Evolutionary conservation across 306 rosid genomes (phyloP).

Genomic region (Lathyrus oleraceus): DNA sequence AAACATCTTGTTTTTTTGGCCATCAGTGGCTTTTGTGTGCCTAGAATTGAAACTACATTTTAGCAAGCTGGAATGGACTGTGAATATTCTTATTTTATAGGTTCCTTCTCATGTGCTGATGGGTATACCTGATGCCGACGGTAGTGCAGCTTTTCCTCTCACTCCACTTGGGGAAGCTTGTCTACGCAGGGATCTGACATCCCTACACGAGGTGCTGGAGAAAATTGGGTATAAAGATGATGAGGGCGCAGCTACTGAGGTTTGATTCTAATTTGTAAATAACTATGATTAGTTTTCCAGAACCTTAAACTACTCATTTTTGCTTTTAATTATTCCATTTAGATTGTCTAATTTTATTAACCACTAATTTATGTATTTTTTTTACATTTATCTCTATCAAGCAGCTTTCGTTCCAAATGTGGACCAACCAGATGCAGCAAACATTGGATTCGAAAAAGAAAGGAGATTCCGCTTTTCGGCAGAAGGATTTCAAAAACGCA

Average conservation of each 20-base stretch:
- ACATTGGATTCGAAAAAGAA: constrained; percentile 87
- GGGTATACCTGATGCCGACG: constrained; percentile 80
- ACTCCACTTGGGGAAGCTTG: constrained; percentile 91
- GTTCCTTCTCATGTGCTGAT: constrained; percentile 86
- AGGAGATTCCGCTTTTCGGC: constrained; percentile 84
- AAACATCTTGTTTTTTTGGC: neutral
- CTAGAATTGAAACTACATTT: constrained; percentile 25
- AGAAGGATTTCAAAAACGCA: constrained; percentile 70
- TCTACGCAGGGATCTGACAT: constrained; percentile 78
- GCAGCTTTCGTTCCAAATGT: constrained; percentile 98
- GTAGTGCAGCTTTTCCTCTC: constrained; percentile 54
- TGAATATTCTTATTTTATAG: constrained; percentile 48
- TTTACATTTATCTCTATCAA: constrained; percentile 18
- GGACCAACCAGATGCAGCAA: constrained; percentile 99
- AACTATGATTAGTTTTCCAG: neutral
- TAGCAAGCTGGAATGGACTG: constrained; percentile 35
- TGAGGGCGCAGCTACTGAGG: constrained; percentile 96
- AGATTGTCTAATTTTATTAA: neutral
- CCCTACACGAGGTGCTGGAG: constrained; percentile 85
- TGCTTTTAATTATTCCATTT: constrained; percentile 2
- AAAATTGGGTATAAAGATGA: constrained; percentile 87
- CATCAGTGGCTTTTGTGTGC: constrained; percentile 15
- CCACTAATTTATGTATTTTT: constrained; percentile 13
- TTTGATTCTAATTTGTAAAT: constrained; percentile 42
- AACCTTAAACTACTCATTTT: neutral